Evolutionary conservation across 208 protist species (phyloP), one percentile per base, ranked within the genome.

Genomic region (Crithidia sp.): DNA sequence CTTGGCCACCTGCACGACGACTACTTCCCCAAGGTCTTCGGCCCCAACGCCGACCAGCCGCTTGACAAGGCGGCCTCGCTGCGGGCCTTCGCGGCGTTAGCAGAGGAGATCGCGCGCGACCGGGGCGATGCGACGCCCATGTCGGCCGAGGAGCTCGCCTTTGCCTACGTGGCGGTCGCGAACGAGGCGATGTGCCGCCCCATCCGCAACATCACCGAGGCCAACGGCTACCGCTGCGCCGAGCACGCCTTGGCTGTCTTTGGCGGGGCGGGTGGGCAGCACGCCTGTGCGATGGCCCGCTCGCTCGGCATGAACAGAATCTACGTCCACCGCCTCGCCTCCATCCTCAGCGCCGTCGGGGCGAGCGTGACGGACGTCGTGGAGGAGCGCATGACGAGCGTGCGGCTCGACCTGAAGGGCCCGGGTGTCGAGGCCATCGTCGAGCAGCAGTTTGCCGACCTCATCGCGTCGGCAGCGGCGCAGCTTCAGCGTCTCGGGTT

Each of bases 181-280:
- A 98, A 98, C 74, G 98, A 98, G 72, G 86, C 94, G 54, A 99
- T 99, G 98, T 97, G 90, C 76, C 76, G 97, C 7, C 97, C 98
- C 2, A 98, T 99, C 57, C 83, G 96, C 57, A 89, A 87, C 44
- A 84, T 99, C 40, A 99, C 97, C 0, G 91, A 98, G 73, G 83
- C 95, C 12, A 91, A 88, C 53, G 98, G 96, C 47, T 88, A 94
- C 83, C 92, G 95, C 62, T 91, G 83, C 14, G 70, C 85, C 5
- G 79, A 91, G 17, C 96, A 99, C 82, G 81, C 86, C 28, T 77
- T 99, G 14, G 69, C 90, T 0, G 97, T 94, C 66, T 99, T 99
- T 80, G 97, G 97, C 68, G 97, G 97, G n/a, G 98, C 98, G 6
- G 94, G 91, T 16, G 90, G 89, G 7, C 97, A 98, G 77, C 95